Percentiles rank a stretch among this genome's conserved stretches.
phyloP scores from a whole-genome alignment of 179 eudicot genomes.

The Gypsophila paniculata region DNA sequence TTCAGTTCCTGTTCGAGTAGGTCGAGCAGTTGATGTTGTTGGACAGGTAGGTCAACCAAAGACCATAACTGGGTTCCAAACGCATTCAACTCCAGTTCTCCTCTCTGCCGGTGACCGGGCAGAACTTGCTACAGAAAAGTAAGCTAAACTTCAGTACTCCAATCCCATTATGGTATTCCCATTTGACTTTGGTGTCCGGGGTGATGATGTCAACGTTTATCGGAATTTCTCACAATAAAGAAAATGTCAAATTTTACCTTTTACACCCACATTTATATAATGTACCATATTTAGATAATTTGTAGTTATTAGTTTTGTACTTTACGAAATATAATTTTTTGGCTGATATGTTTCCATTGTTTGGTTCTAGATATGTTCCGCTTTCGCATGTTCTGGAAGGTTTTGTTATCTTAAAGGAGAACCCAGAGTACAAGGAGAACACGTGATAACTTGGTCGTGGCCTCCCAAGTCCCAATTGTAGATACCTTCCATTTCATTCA shows the following conservation, averaged over 20 bases:
- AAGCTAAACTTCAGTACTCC: too few species aligned
- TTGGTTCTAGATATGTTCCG: constrained; percentile 65
- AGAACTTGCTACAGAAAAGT: constrained; percentile 95
- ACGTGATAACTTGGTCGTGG: constrained; percentile 25
- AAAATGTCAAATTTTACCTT: too few species aligned
- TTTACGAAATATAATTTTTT: too few species aligned
- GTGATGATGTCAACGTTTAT: too few species aligned
- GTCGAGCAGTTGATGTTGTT: constrained; percentile 95
- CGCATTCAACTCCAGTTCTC: constrained; percentile 88
- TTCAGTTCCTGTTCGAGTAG: constrained; percentile 96
- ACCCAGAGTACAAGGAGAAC: constrained; percentile 82
- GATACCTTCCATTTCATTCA: too few species aligned
- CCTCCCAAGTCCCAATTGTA: too few species aligned
- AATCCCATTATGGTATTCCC: too few species aligned
- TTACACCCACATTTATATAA: neutral
- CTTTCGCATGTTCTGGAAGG: constrained; percentile 86
- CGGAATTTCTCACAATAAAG: too few species aligned
- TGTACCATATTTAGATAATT: too few species aligned
- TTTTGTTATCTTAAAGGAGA: constrained; percentile 87
- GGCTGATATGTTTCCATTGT: neutral
- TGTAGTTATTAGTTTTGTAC: too few species aligned
- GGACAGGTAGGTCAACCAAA: constrained; percentile 97
- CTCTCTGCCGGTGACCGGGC: constrained; percentile 92
- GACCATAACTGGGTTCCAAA: constrained; percentile 95
- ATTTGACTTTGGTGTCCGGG: too few species aligned